phyloP scores from a whole-genome alignment of 345 rosid genomes.

The Murraya koenigii region DNA sequence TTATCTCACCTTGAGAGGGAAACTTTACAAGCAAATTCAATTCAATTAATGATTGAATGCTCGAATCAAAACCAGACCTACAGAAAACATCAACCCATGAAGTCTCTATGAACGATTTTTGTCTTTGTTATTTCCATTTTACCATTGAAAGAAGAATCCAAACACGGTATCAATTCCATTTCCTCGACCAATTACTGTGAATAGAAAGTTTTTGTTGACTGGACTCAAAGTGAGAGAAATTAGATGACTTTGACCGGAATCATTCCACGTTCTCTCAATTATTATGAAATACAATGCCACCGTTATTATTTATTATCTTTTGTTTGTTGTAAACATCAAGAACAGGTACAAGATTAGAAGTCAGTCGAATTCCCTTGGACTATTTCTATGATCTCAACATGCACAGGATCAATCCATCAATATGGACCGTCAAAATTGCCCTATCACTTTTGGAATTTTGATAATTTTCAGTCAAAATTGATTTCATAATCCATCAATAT shows the following conservation, averaged over 20 bases:
- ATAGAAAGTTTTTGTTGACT: not conserved
- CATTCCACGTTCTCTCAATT: constrained; percentile 2
- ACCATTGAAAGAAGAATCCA: not conserved
- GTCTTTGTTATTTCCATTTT: not conserved
- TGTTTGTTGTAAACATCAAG: too few species aligned
- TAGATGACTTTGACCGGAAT: constrained; percentile 1
- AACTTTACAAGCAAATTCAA: not conserved
- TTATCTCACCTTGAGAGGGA: too few species aligned
- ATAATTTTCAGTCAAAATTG: too few species aligned
- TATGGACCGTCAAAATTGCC: not conserved
- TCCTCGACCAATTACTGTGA: not conserved
- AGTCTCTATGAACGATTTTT: not conserved
- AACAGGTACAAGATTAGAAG: too few species aligned
- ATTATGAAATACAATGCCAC: not conserved
- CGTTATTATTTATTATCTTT: too few species aligned
- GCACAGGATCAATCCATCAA: too few species aligned
- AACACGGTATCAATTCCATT: not conserved
- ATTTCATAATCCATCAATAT: too few species aligned
- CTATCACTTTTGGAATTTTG: not conserved
- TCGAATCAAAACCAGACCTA: not conserved
- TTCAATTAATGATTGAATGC: not conserved
- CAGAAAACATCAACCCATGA: not conserved
- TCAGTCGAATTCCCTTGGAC: too few species aligned
- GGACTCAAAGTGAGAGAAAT: not conserved
- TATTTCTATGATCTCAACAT: too few species aligned